Base-by-base conservation (phyloP, 352 stramenopile genomes). In the Peronospora farinosa region DNA sequence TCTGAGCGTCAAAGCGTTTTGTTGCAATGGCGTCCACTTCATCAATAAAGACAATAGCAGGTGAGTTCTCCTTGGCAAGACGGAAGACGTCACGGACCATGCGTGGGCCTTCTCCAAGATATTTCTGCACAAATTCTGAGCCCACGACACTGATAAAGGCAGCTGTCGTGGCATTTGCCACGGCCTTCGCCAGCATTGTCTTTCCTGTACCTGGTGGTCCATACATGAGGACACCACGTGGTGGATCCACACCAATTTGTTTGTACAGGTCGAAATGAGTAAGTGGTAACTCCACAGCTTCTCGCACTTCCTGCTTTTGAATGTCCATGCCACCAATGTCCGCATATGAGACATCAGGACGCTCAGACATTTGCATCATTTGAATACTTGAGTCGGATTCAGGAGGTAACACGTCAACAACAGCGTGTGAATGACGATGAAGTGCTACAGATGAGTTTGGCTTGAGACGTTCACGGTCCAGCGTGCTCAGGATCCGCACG, bases 71-170 rank as follows among this genome's bases (percentile, higher is more conserved):
- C 52, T 97, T 96, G 32, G 97, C 97, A 15, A 99, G 84, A 6
- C 97, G 92, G 72, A 99, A 99, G n/a, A 99, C 96, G 69, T 99
- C 97, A 47, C 97, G 93, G 47, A 99, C 97, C 97, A 99, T 99
- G 37, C 97, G 95, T 40, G 97, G 96, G n/a, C 97, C 97, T 78
- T 99, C 97, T 16, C 88, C 87, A 10, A 99, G 64, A 62, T 99
- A 99, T 75, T 99, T 99, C 69, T 99, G 97, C 40, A 99, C 97
- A 69, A 99, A 99, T 78, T 99, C 97, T 0, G 92, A 98, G 40
- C 96, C 95, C 8, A 91, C 92, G 42, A 98, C 88, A 42, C 86
- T 92, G 60, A 99, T 99, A 77, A 99, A 99, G 30, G 96, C 97
- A 28, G 97, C 97, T 5, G 96, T 98, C 12, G 97, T 99, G 17